Base-by-base conservation (phyloP, 106 monocot genomes). In the Xerophyta viscosa region DNA sequence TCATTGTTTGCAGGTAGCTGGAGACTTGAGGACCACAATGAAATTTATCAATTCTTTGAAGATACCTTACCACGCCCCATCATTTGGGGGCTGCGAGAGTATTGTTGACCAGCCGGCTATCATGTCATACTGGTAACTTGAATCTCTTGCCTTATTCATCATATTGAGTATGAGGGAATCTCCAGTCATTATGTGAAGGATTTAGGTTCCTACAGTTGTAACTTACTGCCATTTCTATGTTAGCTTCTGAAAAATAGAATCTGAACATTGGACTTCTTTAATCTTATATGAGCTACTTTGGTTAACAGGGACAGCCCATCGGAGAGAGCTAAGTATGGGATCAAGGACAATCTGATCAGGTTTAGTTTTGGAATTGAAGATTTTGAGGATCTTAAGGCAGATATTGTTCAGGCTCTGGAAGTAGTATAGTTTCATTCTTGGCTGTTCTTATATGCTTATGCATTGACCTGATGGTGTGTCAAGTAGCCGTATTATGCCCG, bases 281-380 rank as follows among this genome's bases (percentile, higher is more conserved):
- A n/a, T n/a, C n/a, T n/a, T n/a, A n/a, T n/a, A n/a, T n/a, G n/a
- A n/a, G 21, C 17, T 46, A 15, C 20, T 57, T 43, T 15, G 28
- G 24, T 17, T 18, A 58, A 33, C 75, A 96, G 94, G 94, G 94
- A 96, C n/a, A 54, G 65, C 33, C 18, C 26, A 58, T 42, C 60
- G 11, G 77, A 88, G 61, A 88, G 94, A 70, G 67, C 20, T n/a
- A 79, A 79, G 50, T 81, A 85, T 53, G 88, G 94, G 28, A 96
- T 96, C 45, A 81, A 81, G 65, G 94, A 85, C 61, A 96, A 96
- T 62, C 72, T 96, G 33, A 64, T 96, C 17, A 78, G 94, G 61
- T 88, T 84, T 78, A 96, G 94, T 54, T 78, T 81, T 68, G 94
- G 94, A 39, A 47, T 96, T 0, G 94, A 96, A 69, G 94, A 61